Evolutionary conservation across 225 moss, liverwort and hornwort genomes (phyloP).

Genomic region (Climacium dendroides): DNA sequence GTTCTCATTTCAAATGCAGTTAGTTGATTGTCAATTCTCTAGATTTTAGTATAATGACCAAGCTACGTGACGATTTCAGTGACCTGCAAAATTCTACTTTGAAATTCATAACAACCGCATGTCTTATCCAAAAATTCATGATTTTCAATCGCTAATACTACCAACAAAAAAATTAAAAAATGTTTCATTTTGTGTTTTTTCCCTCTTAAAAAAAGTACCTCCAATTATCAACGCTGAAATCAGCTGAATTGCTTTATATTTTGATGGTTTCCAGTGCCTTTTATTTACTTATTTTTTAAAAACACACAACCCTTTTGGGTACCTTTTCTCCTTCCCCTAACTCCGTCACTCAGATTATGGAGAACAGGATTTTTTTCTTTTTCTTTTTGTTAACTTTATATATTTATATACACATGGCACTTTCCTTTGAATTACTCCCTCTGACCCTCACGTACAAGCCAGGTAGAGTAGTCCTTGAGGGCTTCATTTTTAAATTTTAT

Average conservation of each 20-base stretch:
- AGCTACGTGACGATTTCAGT: accelerated
- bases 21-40: no score
- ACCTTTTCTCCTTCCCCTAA: no score
- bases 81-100: no score
- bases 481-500: not conserved
- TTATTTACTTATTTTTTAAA: no score
- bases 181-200: no score
- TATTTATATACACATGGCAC: not conserved
- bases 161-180: no score
- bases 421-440: not conserved
- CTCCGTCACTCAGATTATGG: not conserved
- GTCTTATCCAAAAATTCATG: not conserved
- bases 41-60: no score
- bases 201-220: not conserved
- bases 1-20: no score
- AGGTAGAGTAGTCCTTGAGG: not conserved
- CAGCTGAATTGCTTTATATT: no score
- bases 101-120: not conserved
- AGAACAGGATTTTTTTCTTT: not conserved
- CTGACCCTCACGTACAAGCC: not conserved
- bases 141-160: not conserved
- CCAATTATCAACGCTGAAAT: not conserved
- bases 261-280: no score
- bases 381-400: no score
- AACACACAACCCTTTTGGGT: no score